Conservation (phyloP, 2,329 filamentous ascomycete genomes). For the Mollisia scopiformis region DNA sequence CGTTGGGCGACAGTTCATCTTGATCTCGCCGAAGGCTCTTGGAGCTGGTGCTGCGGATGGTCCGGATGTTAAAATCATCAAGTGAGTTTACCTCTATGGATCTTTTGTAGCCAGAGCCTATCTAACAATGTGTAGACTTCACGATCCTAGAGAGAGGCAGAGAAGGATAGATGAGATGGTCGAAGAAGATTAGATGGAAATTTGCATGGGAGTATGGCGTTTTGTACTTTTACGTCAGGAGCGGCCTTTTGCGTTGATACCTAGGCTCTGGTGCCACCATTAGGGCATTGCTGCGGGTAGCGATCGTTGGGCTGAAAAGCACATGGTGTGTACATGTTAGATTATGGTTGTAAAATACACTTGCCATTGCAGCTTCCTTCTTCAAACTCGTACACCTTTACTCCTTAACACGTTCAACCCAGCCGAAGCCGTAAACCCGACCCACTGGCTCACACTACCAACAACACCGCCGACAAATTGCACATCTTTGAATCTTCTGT, state of each 20-base stretch:
- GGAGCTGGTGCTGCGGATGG: slow-evolving; percentile 58
- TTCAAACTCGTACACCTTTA: slow-evolving; percentile 70
- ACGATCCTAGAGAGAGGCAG: slow-evolving; percentile 57
- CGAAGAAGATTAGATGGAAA: not conserved
- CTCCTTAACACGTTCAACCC: slow-evolving; percentile 83
- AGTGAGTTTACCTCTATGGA: slow-evolving; percentile 49
- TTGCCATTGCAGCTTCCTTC: not conserved
- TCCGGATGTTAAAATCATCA: slow-evolving; percentile 78
- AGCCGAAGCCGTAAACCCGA: slow-evolving; percentile 79
- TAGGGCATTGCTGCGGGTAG: not conserved
- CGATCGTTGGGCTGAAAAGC: not conserved
- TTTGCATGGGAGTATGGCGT: not conserved
- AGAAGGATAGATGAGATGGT: slow-evolving; percentile 32
- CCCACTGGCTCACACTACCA: slow-evolving; percentile 71
- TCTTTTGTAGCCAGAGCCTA: not conserved
- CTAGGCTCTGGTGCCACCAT: not conserved
- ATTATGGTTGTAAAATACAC: not conserved
- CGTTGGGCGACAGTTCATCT: slow-evolving; percentile 90
- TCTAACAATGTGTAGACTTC: slow-evolving; percentile 46
- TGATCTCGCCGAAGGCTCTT: slow-evolving; percentile 93
- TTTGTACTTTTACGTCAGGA: not conserved
- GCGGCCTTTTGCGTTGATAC: not conserved
- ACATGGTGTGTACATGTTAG: not conserved
- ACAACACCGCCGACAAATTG: slow-evolving; percentile 64
- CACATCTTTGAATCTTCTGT: slow-evolving; percentile 69